A percentile compares a stretch with the other conserved stretches of the same genome.
These are phyloP conservation scores for Fusarium mundagurra DNA, from an alignment of 2,329 filamentous ascomycete genomes.

Conservation along the genomic window DNA sequence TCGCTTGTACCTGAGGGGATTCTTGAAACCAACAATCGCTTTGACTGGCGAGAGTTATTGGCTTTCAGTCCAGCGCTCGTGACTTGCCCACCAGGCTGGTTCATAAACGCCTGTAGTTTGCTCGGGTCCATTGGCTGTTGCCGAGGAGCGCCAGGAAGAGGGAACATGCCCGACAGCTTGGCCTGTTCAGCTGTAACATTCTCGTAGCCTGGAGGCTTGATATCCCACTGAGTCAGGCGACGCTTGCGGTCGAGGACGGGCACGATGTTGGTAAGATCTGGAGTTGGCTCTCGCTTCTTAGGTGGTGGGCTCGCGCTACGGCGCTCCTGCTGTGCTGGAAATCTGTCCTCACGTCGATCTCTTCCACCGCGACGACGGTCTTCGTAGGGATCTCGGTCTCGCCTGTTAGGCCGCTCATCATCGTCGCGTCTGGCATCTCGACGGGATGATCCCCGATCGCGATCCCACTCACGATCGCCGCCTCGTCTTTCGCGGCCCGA, in stretches of 20 bases:
- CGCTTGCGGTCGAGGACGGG: slow-evolving; percentile 87
- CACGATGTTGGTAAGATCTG: slow-evolving; percentile 88
- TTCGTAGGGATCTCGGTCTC: slow-evolving; percentile 64
- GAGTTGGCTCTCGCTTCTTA: slow-evolving; percentile 94
- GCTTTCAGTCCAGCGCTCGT: slow-evolving; percentile 87
- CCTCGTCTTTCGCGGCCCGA: slow-evolving; percentile 70
- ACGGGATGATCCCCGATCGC: slow-evolving; percentile 70
- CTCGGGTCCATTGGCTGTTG: slow-evolving; percentile 95
- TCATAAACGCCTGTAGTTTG: slow-evolving; percentile 95
- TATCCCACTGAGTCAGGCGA: slow-evolving; percentile 98
- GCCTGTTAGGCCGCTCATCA: slow-evolving; percentile 65
- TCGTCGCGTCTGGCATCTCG: slow-evolving; percentile 74
- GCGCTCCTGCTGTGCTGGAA: slow-evolving; percentile 60
- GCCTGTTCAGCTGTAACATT: slow-evolving; percentile 98
- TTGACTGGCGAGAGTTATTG: slow-evolving; percentile 91
- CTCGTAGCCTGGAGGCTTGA: slow-evolving; percentile 97
- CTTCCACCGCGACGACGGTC: slow-evolving; percentile 64
- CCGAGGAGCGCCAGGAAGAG: slow-evolving; percentile 91
- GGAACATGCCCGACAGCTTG: slow-evolving; percentile 99
- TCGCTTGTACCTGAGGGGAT: slow-evolving; percentile 78
- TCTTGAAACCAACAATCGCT: slow-evolving; percentile 89
- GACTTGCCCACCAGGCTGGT: slow-evolving; percentile 78
- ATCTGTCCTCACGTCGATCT: slow-evolving; percentile 54
- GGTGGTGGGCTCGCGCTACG: slow-evolving; percentile 82
- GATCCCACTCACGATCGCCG: slow-evolving; percentile 77